A percentile compares a stretch with the other conserved stretches of the same genome.
Evolutionary conservation across 176 grass and related monocot species (phyloP).

Genomic region (Guadua angustifolia): DNA sequence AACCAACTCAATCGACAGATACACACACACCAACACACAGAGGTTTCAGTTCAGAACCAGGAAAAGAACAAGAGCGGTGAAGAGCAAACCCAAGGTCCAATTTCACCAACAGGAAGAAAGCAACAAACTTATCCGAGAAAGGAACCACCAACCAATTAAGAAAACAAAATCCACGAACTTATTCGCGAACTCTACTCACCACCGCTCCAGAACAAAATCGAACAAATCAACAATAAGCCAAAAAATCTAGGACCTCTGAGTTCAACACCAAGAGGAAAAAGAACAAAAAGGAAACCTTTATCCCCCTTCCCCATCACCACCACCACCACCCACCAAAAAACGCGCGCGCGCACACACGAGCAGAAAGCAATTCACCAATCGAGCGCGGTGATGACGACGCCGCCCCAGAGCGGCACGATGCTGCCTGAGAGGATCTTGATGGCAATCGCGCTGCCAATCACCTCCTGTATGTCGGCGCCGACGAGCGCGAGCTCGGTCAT

Average conservation of each 20-base stretch:
- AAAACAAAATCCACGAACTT: slow-evolving; percentile 5
- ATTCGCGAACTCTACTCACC: slow-evolving; percentile 7
- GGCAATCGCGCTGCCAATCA: slow-evolving; percentile 93
- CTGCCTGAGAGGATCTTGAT: slow-evolving; percentile 84
- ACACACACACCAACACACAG: background rate
- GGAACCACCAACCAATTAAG: background rate
- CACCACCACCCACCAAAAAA: background rate
- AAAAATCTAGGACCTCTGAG: background rate
- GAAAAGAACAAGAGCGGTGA: slow-evolving; percentile 22
- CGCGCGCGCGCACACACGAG: no score
- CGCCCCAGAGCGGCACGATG: slow-evolving; percentile 78
- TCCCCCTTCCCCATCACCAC: no score
- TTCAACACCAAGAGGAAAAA: background rate
- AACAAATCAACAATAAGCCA: background rate
- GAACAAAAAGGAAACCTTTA: background rate
- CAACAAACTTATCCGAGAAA: background rate
- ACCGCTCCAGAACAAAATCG: background rate
- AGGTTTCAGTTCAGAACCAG: slow-evolving; percentile 2
- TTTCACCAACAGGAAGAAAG: slow-evolving; percentile 21
- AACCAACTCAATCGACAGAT: background rate
- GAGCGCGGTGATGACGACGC: slow-evolving; percentile 80
- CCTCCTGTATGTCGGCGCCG: slow-evolving; percentile 91
- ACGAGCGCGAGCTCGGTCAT: slow-evolving; percentile 92
- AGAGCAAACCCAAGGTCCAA: slow-evolving; percentile 6
- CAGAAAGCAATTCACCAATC: slow-evolving; percentile 63